Evolutionary conservation across 2,329 filamentous ascomycete species (phyloP).

Genomic region (Colletotrichum tabaci): DNA sequence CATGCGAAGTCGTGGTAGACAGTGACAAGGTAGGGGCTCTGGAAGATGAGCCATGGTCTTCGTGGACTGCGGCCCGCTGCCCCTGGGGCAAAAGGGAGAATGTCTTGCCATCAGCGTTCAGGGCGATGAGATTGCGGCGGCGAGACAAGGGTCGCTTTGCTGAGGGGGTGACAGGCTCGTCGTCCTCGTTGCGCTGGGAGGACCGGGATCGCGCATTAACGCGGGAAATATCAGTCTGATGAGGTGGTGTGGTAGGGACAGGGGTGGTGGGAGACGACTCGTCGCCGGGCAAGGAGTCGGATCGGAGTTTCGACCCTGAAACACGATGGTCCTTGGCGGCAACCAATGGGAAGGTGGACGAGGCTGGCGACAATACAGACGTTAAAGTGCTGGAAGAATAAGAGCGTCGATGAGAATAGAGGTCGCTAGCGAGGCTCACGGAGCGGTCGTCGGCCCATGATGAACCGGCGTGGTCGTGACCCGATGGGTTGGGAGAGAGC

Average conservation of each 20-base stretch:
- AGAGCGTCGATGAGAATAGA: constrained; percentile 41
- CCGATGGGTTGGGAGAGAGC: constrained; percentile 33
- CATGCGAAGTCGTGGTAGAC: constrained; percentile 66
- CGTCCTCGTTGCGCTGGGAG: constrained; percentile 37
- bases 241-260: constrained; percentile 54
- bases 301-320: constrained; percentile 62
- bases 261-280: constrained; percentile 54
- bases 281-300: constrained; percentile 51
- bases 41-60: constrained; percentile 46
- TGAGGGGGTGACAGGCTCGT: constrained; percentile 44
- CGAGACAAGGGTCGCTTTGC: constrained; percentile 54
- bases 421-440: constrained; percentile 27
- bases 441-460: constrained; percentile 33
- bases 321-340: constrained; percentile 55
- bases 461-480: constrained; percentile 11
- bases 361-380: constrained; percentile 34
- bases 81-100: constrained; percentile 65
- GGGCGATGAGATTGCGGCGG: constrained; percentile 62
- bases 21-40: constrained; percentile 61
- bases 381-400: constrained; percentile 47
- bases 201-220: constrained; percentile 54
- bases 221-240: constrained; percentile 56
- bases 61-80: constrained; percentile 23
- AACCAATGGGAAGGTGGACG: constrained; percentile 53
- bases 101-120: constrained; percentile 70